Evolutionary conservation across 176 grass and related monocot species (phyloP).

Genomic region (Carex littledalei): DNA sequence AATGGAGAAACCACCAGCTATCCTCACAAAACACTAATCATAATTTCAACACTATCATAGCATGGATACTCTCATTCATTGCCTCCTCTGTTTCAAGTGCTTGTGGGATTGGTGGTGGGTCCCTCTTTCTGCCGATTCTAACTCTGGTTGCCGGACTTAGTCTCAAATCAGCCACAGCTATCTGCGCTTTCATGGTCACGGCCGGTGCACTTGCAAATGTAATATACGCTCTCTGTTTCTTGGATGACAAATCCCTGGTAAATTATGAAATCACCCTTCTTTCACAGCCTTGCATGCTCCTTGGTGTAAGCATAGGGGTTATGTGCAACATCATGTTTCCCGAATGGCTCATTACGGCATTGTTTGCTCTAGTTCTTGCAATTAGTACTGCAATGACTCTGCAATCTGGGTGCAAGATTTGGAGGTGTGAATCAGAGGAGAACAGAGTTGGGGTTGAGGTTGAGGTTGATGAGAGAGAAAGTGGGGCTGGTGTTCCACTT

Average conservation of each 20-base stretch:
- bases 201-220: conserved; percentile 57
- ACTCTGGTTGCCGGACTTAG: conserved; percentile 45
- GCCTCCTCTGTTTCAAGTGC: conserved; percentile 63
- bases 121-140: conserved; percentile 75
- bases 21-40: background rate
- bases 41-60: background rate
- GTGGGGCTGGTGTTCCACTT: conserved; percentile 26
- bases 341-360: conserved; percentile 75
- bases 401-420: conserved; percentile 54
- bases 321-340: conserved; percentile 75
- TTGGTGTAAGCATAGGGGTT: conserved; percentile 78
- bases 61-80: conserved; percentile 54
- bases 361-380: conserved; percentile 61
- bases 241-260: conserved; percentile 23
- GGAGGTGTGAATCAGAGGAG: conserved; percentile 48
- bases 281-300: conserved; percentile 67
- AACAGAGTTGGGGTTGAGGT: background rate
- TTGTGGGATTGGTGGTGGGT: conserved; percentile 58
- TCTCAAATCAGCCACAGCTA: conserved; percentile 56
- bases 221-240: conserved; percentile 46
- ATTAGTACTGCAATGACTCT: conserved; percentile 59
- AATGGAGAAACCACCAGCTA: conserved; percentile 40
- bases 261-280: conserved; percentile 67
- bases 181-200: conserved; percentile 74
- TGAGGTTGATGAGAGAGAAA: background rate